A percentile compares a stretch with the other conserved stretches of the same genome.
Evolutionary conservation across 352 stramenopile species (phyloP).

Genomic region (Phytophthora boehmeriae): DNA sequence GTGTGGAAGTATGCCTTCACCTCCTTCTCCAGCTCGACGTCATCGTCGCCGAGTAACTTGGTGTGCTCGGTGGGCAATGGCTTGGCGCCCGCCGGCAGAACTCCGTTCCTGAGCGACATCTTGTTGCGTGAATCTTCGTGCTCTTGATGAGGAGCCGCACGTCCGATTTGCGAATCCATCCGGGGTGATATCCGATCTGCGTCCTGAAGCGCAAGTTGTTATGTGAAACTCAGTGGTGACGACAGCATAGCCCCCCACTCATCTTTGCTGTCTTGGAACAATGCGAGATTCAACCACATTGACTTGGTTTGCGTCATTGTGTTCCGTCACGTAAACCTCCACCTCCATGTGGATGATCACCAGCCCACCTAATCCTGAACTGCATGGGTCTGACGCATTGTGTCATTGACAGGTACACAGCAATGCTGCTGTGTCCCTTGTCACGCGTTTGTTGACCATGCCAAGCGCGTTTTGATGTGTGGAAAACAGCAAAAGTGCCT

Average conservation of each 20-base stretch:
- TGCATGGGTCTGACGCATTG: too few species aligned
- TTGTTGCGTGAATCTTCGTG: conserved; percentile 18
- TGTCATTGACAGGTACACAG: too few species aligned
- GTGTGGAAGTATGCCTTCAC: conserved; percentile 20
- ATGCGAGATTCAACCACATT: conserved; percentile 21
- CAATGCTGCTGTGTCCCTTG: too few species aligned
- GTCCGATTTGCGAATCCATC: conserved; percentile 11
- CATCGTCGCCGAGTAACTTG: conserved; percentile 24
- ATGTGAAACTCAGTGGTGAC: conserved; percentile 10
- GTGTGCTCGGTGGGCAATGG: conserved; percentile 15
- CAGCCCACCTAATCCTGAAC: too few species aligned
- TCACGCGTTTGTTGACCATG: too few species aligned
- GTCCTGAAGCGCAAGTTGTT: conserved; percentile 7
- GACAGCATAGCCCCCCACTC: not conserved
- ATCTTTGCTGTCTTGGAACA: conserved; percentile 14
- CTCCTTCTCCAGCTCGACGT: conserved; percentile 18
- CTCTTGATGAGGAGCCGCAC: conserved; percentile 8
- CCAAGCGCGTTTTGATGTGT: too few species aligned
- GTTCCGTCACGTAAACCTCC: too few species aligned
- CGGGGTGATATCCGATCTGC: not conserved
- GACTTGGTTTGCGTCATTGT: too few species aligned
- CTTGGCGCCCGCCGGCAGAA: conserved; percentile 27
- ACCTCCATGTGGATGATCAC: too few species aligned
- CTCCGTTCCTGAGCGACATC: conserved; percentile 15
- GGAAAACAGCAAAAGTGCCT: too few species aligned